phyloP scores from a whole-genome alignment of 495 filamentous ascomycete species.

The Astrothelium subdiscretum region DNA sequence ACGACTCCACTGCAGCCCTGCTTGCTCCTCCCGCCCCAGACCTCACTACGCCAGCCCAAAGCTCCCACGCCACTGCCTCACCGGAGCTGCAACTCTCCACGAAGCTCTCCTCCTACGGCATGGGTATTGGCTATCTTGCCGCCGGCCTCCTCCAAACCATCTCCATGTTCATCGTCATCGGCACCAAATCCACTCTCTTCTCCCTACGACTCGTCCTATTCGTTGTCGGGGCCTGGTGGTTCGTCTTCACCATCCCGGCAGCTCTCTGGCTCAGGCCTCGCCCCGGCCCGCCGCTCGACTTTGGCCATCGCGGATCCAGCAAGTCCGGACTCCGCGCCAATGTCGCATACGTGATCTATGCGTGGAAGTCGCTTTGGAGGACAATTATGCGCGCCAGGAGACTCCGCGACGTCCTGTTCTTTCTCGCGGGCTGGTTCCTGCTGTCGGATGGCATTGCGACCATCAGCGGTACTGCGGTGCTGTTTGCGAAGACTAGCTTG shows the following conservation, averaged over 20 bases:
- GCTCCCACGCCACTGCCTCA: conserved; percentile 16
- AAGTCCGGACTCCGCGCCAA: conserved; percentile 31
- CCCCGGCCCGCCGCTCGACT: conserved; percentile 67
- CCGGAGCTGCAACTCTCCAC: conserved; percentile 29
- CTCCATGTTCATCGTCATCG: conserved; percentile 25
- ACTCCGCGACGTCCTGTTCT: conserved; percentile 76
- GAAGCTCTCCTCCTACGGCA: conserved; percentile 31
- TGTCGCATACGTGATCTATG: conserved; percentile 55
- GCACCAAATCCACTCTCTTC: conserved; percentile 13
- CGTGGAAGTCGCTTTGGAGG: conserved; percentile 75
- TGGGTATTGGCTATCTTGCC: conserved; percentile 32
- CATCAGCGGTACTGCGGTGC: conserved; percentile 83
- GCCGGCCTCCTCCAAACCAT: conserved; percentile 29
- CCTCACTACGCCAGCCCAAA: conserved; percentile 12
- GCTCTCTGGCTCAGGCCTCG: conserved; percentile 82
- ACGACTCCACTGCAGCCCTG: conserved; percentile 23
- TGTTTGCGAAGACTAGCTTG: conserved; percentile 90
- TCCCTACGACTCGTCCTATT: conserved; percentile 47
- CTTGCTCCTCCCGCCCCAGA: conserved; percentile 14
- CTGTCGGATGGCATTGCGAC: conserved; percentile 91
- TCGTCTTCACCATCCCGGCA: conserved; percentile 79
- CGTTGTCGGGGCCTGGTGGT: conserved; percentile 89
- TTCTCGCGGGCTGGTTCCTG: conserved; percentile 87
- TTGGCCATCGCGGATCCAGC: conserved; percentile 6
- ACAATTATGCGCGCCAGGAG: conserved; percentile 68